phyloP scores from a whole-genome alignment of 768 basidiomycete species.

The Suillus placidus region DNA sequence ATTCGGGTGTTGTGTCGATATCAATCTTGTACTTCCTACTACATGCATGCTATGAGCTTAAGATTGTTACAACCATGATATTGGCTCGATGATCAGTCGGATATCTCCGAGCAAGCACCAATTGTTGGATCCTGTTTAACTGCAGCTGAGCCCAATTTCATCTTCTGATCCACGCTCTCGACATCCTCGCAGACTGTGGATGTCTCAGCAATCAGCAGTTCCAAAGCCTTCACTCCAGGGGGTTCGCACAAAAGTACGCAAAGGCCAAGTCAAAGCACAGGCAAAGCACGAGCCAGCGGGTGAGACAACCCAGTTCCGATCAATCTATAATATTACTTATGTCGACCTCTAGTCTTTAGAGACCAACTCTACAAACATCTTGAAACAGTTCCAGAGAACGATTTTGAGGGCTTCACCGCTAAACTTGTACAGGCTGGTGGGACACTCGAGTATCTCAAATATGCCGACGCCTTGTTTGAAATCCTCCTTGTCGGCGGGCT shows the following conservation, averaged over 20 bases:
- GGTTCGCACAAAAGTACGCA: constrained; percentile 91
- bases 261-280: constrained; percentile 88
- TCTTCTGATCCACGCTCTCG: constrained; percentile 28
- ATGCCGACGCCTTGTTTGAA: constrained; percentile 96
- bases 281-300: constrained; percentile 92
- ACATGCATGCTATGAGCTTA: neutral
- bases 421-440: constrained; percentile 92
- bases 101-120: constrained; percentile 25
- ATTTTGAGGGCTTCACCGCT: constrained; percentile 80
- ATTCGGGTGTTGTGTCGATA: neutral
- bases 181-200: constrained; percentile 63
- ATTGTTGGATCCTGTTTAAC: neutral
- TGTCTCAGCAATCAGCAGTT: constrained; percentile 87
- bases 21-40: neutral
- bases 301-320: constrained; percentile 25
- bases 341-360: constrained; percentile 69
- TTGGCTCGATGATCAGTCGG: constrained; percentile 15
- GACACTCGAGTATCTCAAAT: constrained; percentile 94
- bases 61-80: neutral
- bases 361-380: constrained; percentile 92
- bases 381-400: constrained; percentile 75
- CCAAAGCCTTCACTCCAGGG: constrained; percentile 90
- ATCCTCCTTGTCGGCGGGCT: constrained; percentile 94
- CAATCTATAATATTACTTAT: constrained; percentile 12
- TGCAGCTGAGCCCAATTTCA: neutral